Evolutionary conservation across 2,329 filamentous ascomycete genomes (phyloP).

Genomic region (Talaromyces islandicus): DNA sequence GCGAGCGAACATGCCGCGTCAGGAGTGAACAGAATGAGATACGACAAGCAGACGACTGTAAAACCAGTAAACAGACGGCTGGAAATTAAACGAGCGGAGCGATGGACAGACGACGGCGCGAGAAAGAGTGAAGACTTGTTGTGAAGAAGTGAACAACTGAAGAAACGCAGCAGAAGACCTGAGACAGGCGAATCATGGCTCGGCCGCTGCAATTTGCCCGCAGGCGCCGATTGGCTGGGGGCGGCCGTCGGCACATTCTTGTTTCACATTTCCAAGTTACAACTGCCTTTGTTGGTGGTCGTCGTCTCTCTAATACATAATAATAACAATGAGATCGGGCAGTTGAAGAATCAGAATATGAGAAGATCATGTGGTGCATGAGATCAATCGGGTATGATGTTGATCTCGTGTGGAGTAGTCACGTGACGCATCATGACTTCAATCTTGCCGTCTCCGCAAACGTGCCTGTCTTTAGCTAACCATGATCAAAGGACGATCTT

Average conservation of each 20-base stretch:
- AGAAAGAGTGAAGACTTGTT: not conserved
- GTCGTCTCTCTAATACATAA: too few relatives aligned
- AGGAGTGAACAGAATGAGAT: not conserved
- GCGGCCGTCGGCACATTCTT: not conserved
- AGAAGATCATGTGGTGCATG: too few relatives aligned
- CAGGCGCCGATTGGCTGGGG: not conserved
- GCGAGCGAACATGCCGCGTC: conserved; percentile 7
- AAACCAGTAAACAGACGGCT: not conserved
- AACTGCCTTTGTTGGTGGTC: too few relatives aligned
- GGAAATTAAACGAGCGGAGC: not conserved
- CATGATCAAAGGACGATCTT: too few relatives aligned
- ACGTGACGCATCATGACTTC: not conserved
- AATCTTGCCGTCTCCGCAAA: not conserved
- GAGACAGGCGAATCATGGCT: not conserved
- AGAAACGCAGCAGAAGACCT: not conserved
- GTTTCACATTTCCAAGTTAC: not conserved
- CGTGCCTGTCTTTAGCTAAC: too few relatives aligned
- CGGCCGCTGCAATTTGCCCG: not conserved
- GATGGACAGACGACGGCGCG: not conserved
- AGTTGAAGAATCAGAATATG: not conserved
- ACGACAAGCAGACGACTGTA: not conserved
- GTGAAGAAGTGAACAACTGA: conserved; percentile 1
- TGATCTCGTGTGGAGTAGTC: not conserved
- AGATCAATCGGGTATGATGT: not conserved
- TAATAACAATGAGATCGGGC: not conserved